A percentile compares a stretch with the other conserved stretches of the same genome.
Conservation (phyloP, 2,329 filamentous ascomycete genomes). For the Mycosphaerella sp. region DNA sequence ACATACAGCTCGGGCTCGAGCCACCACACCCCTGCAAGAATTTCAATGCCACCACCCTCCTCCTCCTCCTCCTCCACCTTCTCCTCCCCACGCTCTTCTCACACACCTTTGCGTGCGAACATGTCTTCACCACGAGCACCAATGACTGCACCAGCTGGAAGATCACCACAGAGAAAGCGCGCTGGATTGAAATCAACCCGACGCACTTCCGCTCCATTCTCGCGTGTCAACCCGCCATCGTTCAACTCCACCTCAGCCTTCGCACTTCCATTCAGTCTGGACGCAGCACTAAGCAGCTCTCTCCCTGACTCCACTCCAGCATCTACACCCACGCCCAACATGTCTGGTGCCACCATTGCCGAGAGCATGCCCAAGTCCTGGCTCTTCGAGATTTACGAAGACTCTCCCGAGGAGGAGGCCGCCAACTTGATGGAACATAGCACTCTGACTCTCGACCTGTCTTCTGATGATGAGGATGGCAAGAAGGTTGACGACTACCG, state of each 20-base stretch:
- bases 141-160: constrained; percentile 62
- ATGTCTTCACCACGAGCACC: constrained; percentile 40
- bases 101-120: constrained; percentile 36
- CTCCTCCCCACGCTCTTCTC: constrained; percentile 20
- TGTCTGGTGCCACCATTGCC: constrained; percentile 48
- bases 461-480: constrained; percentile 70
- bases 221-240: constrained; percentile 64
- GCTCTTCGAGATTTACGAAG: constrained; percentile 94
- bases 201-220: constrained; percentile 57
- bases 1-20: constrained; percentile 25
- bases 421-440: constrained; percentile 90
- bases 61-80: constrained; percentile 17
- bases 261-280: constrained; percentile 68
- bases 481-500: constrained; percentile 51
- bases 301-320: not conserved
- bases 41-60: constrained; percentile 34
- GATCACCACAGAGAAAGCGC: constrained; percentile 69
- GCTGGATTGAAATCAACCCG: constrained; percentile 55
- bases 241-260: constrained; percentile 31
- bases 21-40: constrained; percentile 9
- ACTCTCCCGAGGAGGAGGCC: constrained; percentile 82
- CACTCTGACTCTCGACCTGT: constrained; percentile 79
- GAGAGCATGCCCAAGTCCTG: constrained; percentile 56
- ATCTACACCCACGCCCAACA: constrained; percentile 39
- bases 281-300: constrained; percentile 67